These are phyloP conservation scores for Ophiocordyceps camponoti-floridani DNA, from an alignment of 2,329 filamentous ascomycete species.

Conservation along the genomic window DNA sequence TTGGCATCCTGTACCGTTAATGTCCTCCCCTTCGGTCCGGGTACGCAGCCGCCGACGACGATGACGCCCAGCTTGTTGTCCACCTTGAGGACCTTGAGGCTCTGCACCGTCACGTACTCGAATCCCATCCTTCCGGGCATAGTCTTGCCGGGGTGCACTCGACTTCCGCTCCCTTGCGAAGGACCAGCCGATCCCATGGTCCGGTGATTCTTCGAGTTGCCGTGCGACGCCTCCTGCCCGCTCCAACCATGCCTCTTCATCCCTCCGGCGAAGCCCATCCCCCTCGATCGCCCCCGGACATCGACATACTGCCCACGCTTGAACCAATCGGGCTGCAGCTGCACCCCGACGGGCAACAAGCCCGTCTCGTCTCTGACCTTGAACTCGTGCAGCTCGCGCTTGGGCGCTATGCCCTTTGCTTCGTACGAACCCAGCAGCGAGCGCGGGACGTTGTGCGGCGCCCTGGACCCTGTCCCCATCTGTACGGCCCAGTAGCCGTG, in stretches of 20 bases:
- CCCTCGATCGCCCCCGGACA: conserved; percentile 58
- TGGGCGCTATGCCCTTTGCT: conserved; percentile 62
- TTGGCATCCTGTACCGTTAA: conserved; percentile 80
- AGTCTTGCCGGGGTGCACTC: conserved; percentile 89
- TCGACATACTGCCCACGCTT: conserved; percentile 81
- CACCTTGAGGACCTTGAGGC: conserved; percentile 74
- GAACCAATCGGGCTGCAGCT: conserved; percentile 80
- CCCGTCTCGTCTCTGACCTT: conserved; percentile 58
- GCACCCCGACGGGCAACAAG: conserved; percentile 56
- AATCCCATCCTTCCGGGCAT: conserved; percentile 96
- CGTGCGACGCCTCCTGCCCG: conserved; percentile 83
- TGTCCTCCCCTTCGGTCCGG: conserved; percentile 71
- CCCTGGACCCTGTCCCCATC: conserved; percentile 61
- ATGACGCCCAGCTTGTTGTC: conserved; percentile 77
- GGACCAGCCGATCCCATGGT: conserved; percentile 81
- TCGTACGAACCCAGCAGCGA: conserved; percentile 81
- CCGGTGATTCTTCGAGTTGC: conserved; percentile 87
- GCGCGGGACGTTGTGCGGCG: conserved; percentile 58
- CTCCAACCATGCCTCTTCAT: conserved; percentile 92
- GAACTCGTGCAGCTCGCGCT: conserved; percentile 74
- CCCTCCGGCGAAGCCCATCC: conserved; percentile 88
- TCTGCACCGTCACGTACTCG: conserved; percentile 76
- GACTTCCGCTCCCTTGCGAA: conserved; percentile 78
- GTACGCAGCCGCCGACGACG: conserved; percentile 70
- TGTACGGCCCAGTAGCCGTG: conserved; percentile 94